Evolutionary conservation across 2,329 filamentous ascomycete species (phyloP).

Genomic region (Cytospora chrysosperma): DNA sequence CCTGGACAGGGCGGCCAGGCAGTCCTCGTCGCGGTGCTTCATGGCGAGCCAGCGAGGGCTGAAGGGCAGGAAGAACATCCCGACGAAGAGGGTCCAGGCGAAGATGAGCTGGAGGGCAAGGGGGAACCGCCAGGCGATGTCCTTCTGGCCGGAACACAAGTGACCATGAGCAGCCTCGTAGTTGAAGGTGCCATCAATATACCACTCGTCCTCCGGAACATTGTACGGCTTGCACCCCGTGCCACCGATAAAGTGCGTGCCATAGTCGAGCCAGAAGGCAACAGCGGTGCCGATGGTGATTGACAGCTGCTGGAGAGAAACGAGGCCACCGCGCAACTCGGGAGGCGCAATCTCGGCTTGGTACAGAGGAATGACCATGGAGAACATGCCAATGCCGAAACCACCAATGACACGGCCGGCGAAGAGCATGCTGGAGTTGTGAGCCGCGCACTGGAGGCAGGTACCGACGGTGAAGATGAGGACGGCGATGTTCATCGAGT

Average conservation of each 20-base stretch:
- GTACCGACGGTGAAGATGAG: conserved; percentile 35
- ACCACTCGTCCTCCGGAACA: conserved; percentile 21
- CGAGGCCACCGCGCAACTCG: conserved; percentile 23
- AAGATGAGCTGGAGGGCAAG: conserved; percentile 27
- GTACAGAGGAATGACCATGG: conserved; percentile 41
- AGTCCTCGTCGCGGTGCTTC: conserved; percentile 30
- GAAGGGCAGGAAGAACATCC: conserved; percentile 24
- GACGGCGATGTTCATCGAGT: conserved; percentile 40
- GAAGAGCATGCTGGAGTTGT: conserved; percentile 36
- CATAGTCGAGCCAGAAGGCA: conserved; percentile 27
- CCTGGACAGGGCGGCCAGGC: conserved; percentile 26
- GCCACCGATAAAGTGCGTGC: conserved; percentile 29
- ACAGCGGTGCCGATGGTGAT: conserved; percentile 25
- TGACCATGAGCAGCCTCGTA: conserved; percentile 27
- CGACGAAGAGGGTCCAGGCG: conserved; percentile 22
- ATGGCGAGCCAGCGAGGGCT: conserved; percentile 32
- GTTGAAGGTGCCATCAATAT: conserved; percentile 22
- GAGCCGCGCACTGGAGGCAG: conserved; percentile 30
- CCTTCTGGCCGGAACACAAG: conserved; percentile 26
- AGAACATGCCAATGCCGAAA: conserved; percentile 47
- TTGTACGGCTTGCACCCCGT: conserved; percentile 28
- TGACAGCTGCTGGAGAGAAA: conserved; percentile 24
- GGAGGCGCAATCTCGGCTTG: conserved; percentile 31
- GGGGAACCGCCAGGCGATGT: conserved; percentile 26
- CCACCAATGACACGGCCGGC: conserved; percentile 46